Percentiles rank a stretch among this genome's conserved stretches.
phyloP scores from a whole-genome alignment of 768 basidiomycete genomes.

The Tephrocybe sp. region DNA sequence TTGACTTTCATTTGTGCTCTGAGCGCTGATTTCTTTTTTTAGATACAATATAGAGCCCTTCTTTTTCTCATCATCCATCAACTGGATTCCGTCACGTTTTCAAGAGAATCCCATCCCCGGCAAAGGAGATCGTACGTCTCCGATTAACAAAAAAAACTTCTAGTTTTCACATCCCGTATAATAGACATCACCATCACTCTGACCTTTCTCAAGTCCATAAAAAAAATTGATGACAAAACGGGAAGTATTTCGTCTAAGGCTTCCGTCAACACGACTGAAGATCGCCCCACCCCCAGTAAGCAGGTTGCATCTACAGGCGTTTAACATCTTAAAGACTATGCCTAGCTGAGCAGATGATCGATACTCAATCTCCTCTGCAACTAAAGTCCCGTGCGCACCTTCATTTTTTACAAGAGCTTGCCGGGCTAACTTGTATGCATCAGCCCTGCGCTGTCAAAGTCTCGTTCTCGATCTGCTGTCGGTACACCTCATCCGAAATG shows the following conservation, averaged over 20 bases:
- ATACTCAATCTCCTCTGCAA: conserved; percentile 36
- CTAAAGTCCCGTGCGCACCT: conserved; percentile 27
- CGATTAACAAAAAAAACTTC: not conserved
- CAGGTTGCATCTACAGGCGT: not conserved
- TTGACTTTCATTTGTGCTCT: not conserved
- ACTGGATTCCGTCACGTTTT: conserved; percentile 66
- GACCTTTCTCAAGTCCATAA: conserved; percentile 47
- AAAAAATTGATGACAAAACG: not conserved
- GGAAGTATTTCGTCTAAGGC: not conserved
- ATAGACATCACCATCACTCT: conserved; percentile 58
- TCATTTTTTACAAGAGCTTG: not conserved
- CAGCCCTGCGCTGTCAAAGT: conserved; percentile 23
- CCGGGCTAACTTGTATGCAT: not conserved
- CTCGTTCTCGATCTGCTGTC: conserved; percentile 45
- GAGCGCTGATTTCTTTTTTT: not conserved
- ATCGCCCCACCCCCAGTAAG: conserved; percentile 11
- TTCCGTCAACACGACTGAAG: conserved; percentile 3
- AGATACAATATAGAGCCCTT: conserved; percentile 63
- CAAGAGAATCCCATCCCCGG: conserved; percentile 41
- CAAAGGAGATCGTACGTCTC: conserved; percentile 49
- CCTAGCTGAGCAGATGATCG: conserved; percentile 29
- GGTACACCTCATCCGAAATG: conserved; percentile 44
- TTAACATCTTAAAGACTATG: not conserved
- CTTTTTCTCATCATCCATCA: conserved; percentile 61
- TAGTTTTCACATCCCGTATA: not conserved